Percentiles rank a stretch among this genome's conserved stretches.
phyloP scores from a whole-genome alignment of 192 early-diverging fungal species.

The Coemansia sp. region DNA sequence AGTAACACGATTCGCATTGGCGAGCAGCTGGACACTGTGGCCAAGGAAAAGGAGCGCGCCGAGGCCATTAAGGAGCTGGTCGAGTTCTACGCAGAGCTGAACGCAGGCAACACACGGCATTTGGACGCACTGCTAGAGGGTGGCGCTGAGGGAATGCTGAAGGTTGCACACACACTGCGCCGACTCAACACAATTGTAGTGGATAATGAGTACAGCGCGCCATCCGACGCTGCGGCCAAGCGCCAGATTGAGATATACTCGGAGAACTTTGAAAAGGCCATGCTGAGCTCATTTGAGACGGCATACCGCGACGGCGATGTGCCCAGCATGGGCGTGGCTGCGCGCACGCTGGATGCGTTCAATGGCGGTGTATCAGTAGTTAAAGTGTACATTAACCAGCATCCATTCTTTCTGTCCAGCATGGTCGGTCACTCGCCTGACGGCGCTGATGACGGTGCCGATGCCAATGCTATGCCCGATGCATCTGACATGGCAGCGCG shows the following conservation, averaged over 20 bases:
- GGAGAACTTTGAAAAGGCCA: slow-evolving; percentile 86
- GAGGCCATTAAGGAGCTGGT: slow-evolving; percentile 88
- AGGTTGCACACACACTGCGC: slow-evolving; percentile 83
- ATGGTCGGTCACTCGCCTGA: slow-evolving; percentile 65
- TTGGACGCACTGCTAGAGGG: slow-evolving; percentile 74
- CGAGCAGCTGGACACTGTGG: slow-evolving; percentile 95
- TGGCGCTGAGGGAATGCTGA: slow-evolving; percentile 81
- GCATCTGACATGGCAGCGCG: slow-evolving; percentile 40
- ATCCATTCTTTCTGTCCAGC: slow-evolving; percentile 90
- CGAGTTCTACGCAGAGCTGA: slow-evolving; percentile 91
- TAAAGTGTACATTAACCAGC: slow-evolving; percentile 95
- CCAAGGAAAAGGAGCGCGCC: slow-evolving; percentile 85
- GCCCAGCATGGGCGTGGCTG: slow-evolving; percentile 69
- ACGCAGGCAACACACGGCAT: slow-evolving; percentile 66
- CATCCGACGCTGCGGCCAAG: slow-evolving; percentile 60
- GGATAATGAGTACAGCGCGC: slow-evolving; percentile 52
- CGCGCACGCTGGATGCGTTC: slow-evolving; percentile 85
- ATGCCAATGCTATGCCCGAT: slow-evolving; percentile 38
- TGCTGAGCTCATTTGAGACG: slow-evolving; percentile 84
- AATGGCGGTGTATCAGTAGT: slow-evolving; percentile 95
- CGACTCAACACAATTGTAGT: slow-evolving; percentile 73
- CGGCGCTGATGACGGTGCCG: slow-evolving; percentile 49
- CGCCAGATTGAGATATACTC: slow-evolving; percentile 88
- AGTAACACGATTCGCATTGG: slow-evolving; percentile 96
- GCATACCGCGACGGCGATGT: slow-evolving; percentile 79